Conservation (phyloP, 805 yeast genomes). For the Pichia sporocuriosa region DNA sequence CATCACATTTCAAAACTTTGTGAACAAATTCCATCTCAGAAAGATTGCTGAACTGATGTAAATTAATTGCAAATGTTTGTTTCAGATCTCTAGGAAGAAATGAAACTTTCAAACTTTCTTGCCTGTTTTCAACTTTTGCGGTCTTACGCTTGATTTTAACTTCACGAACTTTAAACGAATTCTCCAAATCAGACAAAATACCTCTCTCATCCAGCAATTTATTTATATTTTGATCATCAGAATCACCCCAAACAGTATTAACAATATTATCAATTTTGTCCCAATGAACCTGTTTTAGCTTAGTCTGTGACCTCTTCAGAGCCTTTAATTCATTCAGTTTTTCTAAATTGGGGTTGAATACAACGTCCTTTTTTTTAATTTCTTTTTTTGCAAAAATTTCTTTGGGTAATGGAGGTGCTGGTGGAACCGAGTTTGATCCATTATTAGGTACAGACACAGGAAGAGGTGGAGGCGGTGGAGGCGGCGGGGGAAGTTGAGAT, state of each 20-base stretch:
- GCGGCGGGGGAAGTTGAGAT: slow-evolving; percentile 20
- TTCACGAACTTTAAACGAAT: slow-evolving; percentile 42
- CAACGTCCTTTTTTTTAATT: neutral
- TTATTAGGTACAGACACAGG: slow-evolving; percentile 21
- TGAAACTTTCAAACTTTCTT: slow-evolving; percentile 30
- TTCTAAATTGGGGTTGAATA: slow-evolving; percentile 9
- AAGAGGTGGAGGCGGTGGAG: slow-evolving; percentile 19
- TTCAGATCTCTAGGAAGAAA: slow-evolving; percentile 65
- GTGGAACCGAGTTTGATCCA: no score
- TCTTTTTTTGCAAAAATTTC: neutral
- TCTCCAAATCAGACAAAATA: slow-evolving; percentile 57
- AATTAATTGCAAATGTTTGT: slow-evolving; percentile 74
- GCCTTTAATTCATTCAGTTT: slow-evolving; percentile 9
- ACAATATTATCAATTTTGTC: slow-evolving; percentile 57
- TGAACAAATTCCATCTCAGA: slow-evolving; percentile 48
- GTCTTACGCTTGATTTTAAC: slow-evolving; percentile 24
- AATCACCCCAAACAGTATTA: slow-evolving; percentile 56
- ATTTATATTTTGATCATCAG: slow-evolving; percentile 38
- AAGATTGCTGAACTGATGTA: slow-evolving; percentile 52
- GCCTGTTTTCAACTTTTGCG: slow-evolving; percentile 30
- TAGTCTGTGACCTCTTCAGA: slow-evolving; percentile 26
- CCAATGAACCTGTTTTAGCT: slow-evolving; percentile 78
- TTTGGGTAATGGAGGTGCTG: slow-evolving; percentile 11
- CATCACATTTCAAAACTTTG: slow-evolving; percentile 56
- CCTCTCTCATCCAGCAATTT: slow-evolving; percentile 51